phyloP scores from a whole-genome alignment of 371 early-diverging fungal genomes.

The Mucor piriformis region DNA sequence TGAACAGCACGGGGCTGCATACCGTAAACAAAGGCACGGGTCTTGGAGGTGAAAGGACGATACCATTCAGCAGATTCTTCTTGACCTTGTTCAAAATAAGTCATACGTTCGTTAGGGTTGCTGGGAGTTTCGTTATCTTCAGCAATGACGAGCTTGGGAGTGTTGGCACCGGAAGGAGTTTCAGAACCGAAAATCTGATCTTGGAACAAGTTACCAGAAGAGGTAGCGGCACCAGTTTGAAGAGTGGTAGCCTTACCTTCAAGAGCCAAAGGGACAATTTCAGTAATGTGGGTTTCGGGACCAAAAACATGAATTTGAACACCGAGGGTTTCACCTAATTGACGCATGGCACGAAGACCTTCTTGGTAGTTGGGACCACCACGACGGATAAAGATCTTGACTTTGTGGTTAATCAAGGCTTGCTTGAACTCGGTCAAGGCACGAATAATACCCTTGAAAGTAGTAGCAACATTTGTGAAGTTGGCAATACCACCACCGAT shows the following conservation, averaged over 20 bases:
- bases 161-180: conserved; percentile 37
- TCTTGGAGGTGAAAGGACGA: conserved; percentile 85
- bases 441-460: conserved; percentile 98
- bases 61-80: conserved; percentile 56
- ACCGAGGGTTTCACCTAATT: conserved; percentile 89
- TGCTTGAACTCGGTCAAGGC: conserved; percentile 92
- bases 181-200: conserved; percentile 61
- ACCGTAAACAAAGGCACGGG: conserved; percentile 95
- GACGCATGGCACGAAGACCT: conserved; percentile 94
- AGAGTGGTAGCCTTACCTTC: conserved; percentile 50
- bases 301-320: conserved; percentile 96
- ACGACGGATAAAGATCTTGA: conserved; percentile 94
- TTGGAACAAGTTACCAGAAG: conserved; percentile 70
- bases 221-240: conserved; percentile 26
- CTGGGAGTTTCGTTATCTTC: conserved; percentile 44
- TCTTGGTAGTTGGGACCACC: conserved; percentile 99
- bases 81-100: conserved; percentile 48
- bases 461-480: conserved; percentile 98
- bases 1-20: conserved; percentile 99
- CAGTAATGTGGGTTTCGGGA: conserved; percentile 97
- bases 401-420: conserved; percentile 82
- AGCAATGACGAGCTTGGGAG: conserved; percentile 40
- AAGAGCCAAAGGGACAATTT: conserved; percentile 94
- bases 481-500: conserved; percentile 99
- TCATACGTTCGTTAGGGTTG: conserved; percentile 59